A percentile compares a stretch with the other conserved stretches of the same genome.
Evolutionary conservation across 257 asterid genomes (phyloP).

Genomic region (Fraxinus anomala): DNA sequence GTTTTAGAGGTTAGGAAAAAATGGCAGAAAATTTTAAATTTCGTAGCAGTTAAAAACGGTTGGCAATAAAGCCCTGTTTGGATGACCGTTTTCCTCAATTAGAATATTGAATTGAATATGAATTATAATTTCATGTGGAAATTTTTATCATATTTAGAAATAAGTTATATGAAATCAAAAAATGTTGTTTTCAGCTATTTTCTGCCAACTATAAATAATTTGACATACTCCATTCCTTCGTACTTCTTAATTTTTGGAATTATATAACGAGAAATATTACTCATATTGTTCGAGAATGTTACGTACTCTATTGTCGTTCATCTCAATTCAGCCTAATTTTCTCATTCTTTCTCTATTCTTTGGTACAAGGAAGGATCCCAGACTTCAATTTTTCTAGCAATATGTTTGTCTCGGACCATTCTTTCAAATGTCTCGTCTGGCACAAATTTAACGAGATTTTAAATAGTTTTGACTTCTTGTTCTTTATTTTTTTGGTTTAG

Average conservation of each 20-base stretch:
- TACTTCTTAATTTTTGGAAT: too few species aligned
- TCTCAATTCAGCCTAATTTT: background rate
- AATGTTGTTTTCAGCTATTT: background rate
- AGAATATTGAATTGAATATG: background rate
- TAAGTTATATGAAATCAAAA: background rate
- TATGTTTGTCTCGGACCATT: background rate
- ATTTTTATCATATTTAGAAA: background rate
- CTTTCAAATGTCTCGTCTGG: background rate
- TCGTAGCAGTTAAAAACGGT: conserved; percentile 49
- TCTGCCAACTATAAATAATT: too few species aligned
- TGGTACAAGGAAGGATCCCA: background rate
- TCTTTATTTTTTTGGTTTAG: too few species aligned
- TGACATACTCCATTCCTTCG: too few species aligned
- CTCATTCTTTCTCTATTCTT: background rate
- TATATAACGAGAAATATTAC: too few species aligned
- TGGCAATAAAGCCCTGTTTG: conserved; percentile 25
- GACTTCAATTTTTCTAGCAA: background rate
- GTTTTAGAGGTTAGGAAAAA: conserved; percentile 24
- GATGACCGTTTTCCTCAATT: background rate
- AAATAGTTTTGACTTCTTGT: too few species aligned
- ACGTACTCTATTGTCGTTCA: too few species aligned
- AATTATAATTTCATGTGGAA: background rate
- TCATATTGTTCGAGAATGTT: too few species aligned
- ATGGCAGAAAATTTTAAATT: conserved; percentile 8
- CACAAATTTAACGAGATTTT: too few species aligned